Percentiles rank a stretch among this genome's conserved stretches.
These are phyloP conservation scores for Phytophthora multivora DNA, from an alignment of 352 stramenopile genomes.

Conservation along the genomic window DNA sequence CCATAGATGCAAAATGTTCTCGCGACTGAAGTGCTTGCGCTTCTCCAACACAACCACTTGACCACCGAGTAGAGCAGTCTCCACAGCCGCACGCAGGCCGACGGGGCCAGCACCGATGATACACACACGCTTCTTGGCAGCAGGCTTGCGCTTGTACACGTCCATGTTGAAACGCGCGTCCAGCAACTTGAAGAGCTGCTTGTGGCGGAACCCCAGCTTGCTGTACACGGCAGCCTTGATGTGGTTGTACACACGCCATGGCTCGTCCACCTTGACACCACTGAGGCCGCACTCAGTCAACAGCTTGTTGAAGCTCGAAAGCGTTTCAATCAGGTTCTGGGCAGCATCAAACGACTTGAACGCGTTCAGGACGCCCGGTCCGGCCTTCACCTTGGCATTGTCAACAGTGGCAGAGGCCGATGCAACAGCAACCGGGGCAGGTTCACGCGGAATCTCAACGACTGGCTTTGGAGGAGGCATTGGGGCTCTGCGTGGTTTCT, in stretches of 20 bases:
- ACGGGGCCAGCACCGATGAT: slow-evolving; percentile 80
- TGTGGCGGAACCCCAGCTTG: slow-evolving; percentile 75
- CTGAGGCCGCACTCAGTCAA: slow-evolving; percentile 59
- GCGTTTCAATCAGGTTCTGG: slow-evolving; percentile 64
- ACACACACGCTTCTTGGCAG: slow-evolving; percentile 71
- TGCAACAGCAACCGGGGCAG: slow-evolving; percentile 16
- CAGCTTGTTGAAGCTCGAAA: slow-evolving; percentile 61
- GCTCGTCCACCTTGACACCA: slow-evolving; percentile 53
- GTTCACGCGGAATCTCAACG: slow-evolving; percentile 24
- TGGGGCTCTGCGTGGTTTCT: slow-evolving; percentile 17
- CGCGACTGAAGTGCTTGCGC: slow-evolving; percentile 77
- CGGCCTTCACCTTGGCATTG: slow-evolving; percentile 44
- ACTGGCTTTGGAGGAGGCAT: slow-evolving; percentile 18
- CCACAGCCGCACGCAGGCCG: slow-evolving; percentile 73
- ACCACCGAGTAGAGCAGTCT: slow-evolving; percentile 69
- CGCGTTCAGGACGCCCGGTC: slow-evolving; percentile 50
- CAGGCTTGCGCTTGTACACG: slow-evolving; percentile 62
- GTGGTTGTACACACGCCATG: slow-evolving; percentile 68
- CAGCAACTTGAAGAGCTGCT: slow-evolving; percentile 78
- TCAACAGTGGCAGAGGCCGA: slow-evolving; percentile 36
- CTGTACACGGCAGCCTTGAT: slow-evolving; percentile 60
- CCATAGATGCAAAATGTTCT: slow-evolving; percentile 88
- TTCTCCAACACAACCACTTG: slow-evolving; percentile 85
- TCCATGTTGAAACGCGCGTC: slow-evolving; percentile 59
- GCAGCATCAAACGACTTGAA: slow-evolving; percentile 69